Evolutionary conservation across 2,329 filamentous ascomycete genomes (phyloP), one percentile per base, ranked within the genome.

Genomic region (Fusarium sp.): DNA sequence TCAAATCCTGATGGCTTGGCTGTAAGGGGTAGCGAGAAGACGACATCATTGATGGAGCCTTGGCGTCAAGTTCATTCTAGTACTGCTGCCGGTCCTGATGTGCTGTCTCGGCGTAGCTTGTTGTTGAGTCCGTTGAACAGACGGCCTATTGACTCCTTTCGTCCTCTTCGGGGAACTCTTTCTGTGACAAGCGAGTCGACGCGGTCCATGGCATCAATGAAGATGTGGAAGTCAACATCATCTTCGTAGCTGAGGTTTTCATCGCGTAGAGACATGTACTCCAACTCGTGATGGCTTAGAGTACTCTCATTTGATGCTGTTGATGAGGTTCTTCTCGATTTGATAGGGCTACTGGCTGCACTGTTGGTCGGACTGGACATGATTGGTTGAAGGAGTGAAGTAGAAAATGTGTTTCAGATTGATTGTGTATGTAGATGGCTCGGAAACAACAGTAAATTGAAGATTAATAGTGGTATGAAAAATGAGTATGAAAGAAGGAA

Each of bases 151-250:
- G 76, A 77, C 32, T 69, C 57, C 47, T 64, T 71, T 63, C 71
- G 70, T 37, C 66, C 59, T 43, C 56, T 65, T 25, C 47, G 60
- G 9, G 64, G 66, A 43, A 43, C 46, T 25, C 64, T 66, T 50
- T 78, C 71, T 49, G 68, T 69, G 49, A 78, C 69, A 42, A 78
- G 67, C 28, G 69, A 50, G 32, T 78, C 76, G 49, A 78, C 76
- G 16, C 73, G 74, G 30, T 78, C 74, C 50, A 78, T 59, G 37
- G 70, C 73, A 47, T 77, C 73, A 56, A 78, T 78, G 49, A 77
- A 78, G 35, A 65, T 71, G 69, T 78, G 76, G 49, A 78, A 78
- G 40, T 78, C 67, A 32, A 68, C 64, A 43, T 78, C 76, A 11
- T 78, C 76, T 62, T 78, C 76, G 56, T 77, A 78, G 49, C 68